These are phyloP conservation scores for Paramecium octaurelia DNA, from an alignment of 73 alveolate species.

Conservation along the genomic window DNA sequence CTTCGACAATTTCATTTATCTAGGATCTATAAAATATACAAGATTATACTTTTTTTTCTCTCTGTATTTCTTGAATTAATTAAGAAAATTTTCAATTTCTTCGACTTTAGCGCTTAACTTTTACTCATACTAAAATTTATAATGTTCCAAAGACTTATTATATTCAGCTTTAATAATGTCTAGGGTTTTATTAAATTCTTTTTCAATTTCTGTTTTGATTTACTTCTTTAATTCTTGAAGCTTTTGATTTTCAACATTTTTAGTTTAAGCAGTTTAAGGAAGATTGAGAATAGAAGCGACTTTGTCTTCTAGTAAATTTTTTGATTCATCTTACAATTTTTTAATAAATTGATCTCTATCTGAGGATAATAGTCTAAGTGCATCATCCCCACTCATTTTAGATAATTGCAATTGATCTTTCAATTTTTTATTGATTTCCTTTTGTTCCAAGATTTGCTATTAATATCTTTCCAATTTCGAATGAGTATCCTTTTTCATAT, in stretches of 20 bases:
- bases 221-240: neutral
- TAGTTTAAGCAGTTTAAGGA: slow-evolving; percentile 6
- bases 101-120: slow-evolving; percentile 14
- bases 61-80: slow-evolving; percentile 45
- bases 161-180: slow-evolving; percentile 23
- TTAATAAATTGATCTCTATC: slow-evolving; percentile 44
- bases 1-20: neutral
- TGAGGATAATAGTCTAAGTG: neutral
- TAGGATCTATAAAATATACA: neutral
- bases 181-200: slow-evolving; percentile 16
- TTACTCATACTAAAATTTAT: slow-evolving; percentile 35
- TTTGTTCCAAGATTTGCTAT: slow-evolving; percentile 7
- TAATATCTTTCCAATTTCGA: slow-evolving; percentile 5
- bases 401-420: neutral
- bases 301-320: slow-evolving; percentile 36
- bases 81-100: slow-evolving; percentile 44
- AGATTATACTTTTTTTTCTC: slow-evolving; percentile 25
- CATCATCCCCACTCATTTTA: slow-evolving; percentile 56
- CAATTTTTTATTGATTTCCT: neutral
- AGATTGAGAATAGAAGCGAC: slow-evolving; percentile 16
- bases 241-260: neutral
- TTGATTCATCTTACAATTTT: slow-evolving; percentile 34
- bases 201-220: slow-evolving; percentile 35
- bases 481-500: neutral
- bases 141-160: neutral